Evolutionary conservation across 2,329 filamentous ascomycete species (phyloP).

Genomic region (Fusarium clavum): DNA sequence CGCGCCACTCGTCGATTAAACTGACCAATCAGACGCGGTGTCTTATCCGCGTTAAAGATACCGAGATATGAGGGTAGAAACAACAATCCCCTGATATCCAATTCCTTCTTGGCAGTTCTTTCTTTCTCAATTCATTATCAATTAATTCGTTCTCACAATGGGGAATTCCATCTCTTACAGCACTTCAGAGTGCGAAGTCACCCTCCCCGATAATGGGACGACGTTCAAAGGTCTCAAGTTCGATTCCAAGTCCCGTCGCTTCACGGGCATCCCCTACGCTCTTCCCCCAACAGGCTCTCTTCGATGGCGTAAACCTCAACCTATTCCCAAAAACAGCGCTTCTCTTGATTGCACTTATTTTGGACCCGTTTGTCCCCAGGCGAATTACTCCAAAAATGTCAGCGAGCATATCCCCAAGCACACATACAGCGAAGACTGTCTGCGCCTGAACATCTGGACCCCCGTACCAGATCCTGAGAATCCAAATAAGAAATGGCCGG

Average conservation of each 20-base stretch:
- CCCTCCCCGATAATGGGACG: not conserved
- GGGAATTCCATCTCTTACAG: slow-evolving; percentile 21
- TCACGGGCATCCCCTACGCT: slow-evolving; percentile 54
- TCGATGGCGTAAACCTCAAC: slow-evolving; percentile 8
- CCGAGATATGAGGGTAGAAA: not conserved
- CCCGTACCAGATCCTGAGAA: not conserved
- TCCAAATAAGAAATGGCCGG: slow-evolving; percentile 41
- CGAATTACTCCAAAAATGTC: slow-evolving; percentile 21
- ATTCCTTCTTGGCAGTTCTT: not conserved
- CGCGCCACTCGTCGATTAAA: slow-evolving; percentile 11
- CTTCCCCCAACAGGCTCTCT: slow-evolving; percentile 48
- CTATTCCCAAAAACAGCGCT: not conserved
- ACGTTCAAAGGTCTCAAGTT: slow-evolving; percentile 50
- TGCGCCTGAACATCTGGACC: slow-evolving; percentile 4
- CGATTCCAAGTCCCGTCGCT: slow-evolving; percentile 52
- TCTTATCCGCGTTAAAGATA: not conserved
- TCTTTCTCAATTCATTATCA: not conserved
- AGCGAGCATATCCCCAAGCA: slow-evolving; percentile 22
- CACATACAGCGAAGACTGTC: slow-evolving; percentile 17
- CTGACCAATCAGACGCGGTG: not conserved
- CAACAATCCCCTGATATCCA: not conserved
- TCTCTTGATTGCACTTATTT: not conserved
- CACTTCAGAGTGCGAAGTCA: slow-evolving; percentile 3
- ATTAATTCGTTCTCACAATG: not conserved
- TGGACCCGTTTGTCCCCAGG: slow-evolving; percentile 8